Conservation (phyloP, 1,284 basidiomycete species). For the Mycosarcoma maydis region DNA sequence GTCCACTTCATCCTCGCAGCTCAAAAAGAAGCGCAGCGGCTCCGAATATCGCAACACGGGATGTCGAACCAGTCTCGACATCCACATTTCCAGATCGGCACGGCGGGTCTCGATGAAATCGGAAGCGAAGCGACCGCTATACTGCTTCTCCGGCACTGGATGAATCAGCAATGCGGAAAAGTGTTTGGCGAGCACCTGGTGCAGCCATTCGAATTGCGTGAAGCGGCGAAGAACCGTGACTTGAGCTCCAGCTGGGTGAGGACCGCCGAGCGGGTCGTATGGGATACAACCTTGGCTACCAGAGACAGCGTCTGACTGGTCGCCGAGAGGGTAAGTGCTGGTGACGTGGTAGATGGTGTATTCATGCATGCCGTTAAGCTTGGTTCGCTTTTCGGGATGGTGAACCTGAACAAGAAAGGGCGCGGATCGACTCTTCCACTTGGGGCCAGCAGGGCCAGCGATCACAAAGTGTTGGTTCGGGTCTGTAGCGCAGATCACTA, state of each 20-base stretch:
- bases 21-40: constrained; percentile 80
- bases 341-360: constrained; percentile 81
- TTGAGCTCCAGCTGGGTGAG: constrained; percentile 35
- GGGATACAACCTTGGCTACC: constrained; percentile 24
- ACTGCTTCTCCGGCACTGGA: constrained; percentile 83
- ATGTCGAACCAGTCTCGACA: constrained; percentile 77
- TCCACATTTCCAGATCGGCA: constrained; percentile 81
- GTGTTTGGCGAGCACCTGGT: constrained; percentile 75
- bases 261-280: constrained; percentile 43
- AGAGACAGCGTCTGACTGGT: neutral
- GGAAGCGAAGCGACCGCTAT: constrained; percentile 79
- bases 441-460: constrained; percentile 71
- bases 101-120: constrained; percentile 83
- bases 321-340: constrained; percentile 72
- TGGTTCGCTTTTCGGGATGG: constrained; percentile 78
- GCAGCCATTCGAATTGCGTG: constrained; percentile 82
- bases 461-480: constrained; percentile 74
- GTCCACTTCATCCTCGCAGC: constrained; percentile 38
- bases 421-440: constrained; percentile 78
- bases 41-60: constrained; percentile 81
- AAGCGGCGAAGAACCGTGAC: constrained; percentile 77
- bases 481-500: constrained; percentile 10
- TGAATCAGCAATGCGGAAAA: constrained; percentile 81
- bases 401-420: constrained; percentile 80
- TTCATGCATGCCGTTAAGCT: constrained; percentile 73